Evolutionary conservation across 805 yeast species (phyloP).

Genomic region (Dipodascus geniculatus): DNA sequence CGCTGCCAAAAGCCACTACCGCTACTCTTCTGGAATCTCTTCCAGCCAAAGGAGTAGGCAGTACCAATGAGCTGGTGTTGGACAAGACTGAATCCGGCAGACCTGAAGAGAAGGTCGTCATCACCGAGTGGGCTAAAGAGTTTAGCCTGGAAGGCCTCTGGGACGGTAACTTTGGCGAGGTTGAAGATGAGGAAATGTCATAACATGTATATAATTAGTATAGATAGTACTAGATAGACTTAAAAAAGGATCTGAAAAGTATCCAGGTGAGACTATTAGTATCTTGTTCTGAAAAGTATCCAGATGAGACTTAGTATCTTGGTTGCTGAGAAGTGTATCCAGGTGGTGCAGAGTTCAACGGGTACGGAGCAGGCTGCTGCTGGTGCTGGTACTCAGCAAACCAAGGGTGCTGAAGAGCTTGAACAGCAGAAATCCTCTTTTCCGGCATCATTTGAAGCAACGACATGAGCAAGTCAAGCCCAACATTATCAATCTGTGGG

Average conservation of each 20-base stretch:
- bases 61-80: conserved; percentile 34
- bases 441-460: conserved; percentile 44
- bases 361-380: neutral
- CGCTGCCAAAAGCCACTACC: conserved; percentile 38
- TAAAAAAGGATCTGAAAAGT: neutral
- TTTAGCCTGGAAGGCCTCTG: conserved; percentile 83
- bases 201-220: no score
- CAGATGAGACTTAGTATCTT: neutral
- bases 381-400: conserved; percentile 51
- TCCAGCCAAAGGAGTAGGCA: conserved; percentile 25
- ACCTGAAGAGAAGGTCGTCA: conserved; percentile 56
- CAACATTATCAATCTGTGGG: conserved; percentile 59
- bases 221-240: neutral
- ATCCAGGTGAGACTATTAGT: no score
- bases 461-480: conserved; percentile 52
- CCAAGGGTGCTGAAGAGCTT: conserved; percentile 59
- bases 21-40: conserved; percentile 10
- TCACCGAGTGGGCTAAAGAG: conserved; percentile 85
- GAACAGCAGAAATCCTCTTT: conserved; percentile 38
- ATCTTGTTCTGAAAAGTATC: neutral
- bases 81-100: conserved; percentile 28
- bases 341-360: neutral
- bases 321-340: conserved; percentile 1
- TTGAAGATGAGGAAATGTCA: conserved; percentile 8
- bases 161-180: conserved; percentile 15